Base-by-base conservation (phyloP, 2,329 filamentous ascomycete genomes). In the Fusarium robinianum region DNA sequence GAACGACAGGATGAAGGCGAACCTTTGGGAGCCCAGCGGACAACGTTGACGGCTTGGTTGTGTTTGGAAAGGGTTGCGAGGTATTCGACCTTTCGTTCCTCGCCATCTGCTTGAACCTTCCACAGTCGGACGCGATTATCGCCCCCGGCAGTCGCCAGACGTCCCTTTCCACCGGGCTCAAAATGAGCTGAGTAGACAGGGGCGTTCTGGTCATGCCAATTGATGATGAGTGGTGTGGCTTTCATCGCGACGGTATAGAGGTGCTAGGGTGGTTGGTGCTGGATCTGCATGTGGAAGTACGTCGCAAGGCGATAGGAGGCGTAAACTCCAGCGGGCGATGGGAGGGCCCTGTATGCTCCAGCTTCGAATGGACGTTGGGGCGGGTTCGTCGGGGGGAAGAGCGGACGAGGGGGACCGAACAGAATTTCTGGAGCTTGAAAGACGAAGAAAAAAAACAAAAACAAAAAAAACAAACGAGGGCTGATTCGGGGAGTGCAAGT, bases 141-240 rank as follows among this genome's bases (percentile, higher is more conserved):
- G 67, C 94, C 94, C 63, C 92, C 94, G 51, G 87, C 92, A 8
- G 94, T 99, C 46, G 94, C 94, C 53, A 99, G 75, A 63, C 94
- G 84, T 40, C 90, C 90, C 69, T 94, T 96, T 54, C 90, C 90
- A 65, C 89, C 80, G 33, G 89, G 89, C 67, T 99, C 92, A 67
- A 97, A 99, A 70, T 97, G 92, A 60, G 90, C 90, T 29, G 92
- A 96, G 74, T 97, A 99, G 67, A 99, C 91, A 46, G 94, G 94
- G 62, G 89, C 84, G 73, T 95, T 96, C 66, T 96, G 89, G 70
- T 96, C 89, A 72, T 99, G 95, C 94, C 94, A 99, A 77, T 95
- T 90, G 73, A 99, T 92, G 67, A 97, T 92, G 60, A 99, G 80
- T 61, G 94, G 92, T 65, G 90, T 86, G 66, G 90, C 91, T 81